These are phyloP conservation scores for Gossypium ekmanianum DNA, from an alignment of 345 rosid species.

Conservation along the genomic window DNA sequence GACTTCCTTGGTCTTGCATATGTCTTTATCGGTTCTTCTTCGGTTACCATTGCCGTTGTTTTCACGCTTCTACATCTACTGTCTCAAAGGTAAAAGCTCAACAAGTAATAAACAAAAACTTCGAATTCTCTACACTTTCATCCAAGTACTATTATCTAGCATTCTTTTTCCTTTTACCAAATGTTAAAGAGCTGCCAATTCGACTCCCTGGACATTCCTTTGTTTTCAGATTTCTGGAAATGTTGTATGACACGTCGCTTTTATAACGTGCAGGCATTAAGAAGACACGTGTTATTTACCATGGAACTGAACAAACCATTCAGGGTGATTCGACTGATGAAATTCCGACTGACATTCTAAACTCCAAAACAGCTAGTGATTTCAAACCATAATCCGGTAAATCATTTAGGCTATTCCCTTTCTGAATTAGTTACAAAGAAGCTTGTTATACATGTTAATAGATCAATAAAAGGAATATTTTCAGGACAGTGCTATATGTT, in stretches of 20 bases:
- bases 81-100: constrained; percentile 43
- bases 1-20: constrained; percentile 73
- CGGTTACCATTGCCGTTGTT: constrained; percentile 50
- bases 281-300: constrained; percentile 39
- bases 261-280: constrained; percentile 39
- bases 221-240: background rate
- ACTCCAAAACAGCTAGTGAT: constrained; percentile 1
- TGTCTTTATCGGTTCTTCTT: constrained; percentile 59
- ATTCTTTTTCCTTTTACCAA: background rate
- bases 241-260: no score
- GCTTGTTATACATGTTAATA: constrained; percentile 4
- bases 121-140: constrained; percentile 13
- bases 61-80: constrained; percentile 68
- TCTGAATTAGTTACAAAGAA: background rate
- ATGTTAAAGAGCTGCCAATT: background rate
- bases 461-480: background rate
- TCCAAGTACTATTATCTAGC: background rate
- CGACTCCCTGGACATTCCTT: background rate
- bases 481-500: background rate
- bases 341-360: background rate
- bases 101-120: background rate
- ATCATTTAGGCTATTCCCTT: background rate
- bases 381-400: background rate
- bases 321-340: constrained; percentile 25
- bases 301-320: constrained; percentile 47